Evolutionary conservation across 345 rosid genomes (phyloP).

Genomic region (Melaleuca alternifolia): DNA sequence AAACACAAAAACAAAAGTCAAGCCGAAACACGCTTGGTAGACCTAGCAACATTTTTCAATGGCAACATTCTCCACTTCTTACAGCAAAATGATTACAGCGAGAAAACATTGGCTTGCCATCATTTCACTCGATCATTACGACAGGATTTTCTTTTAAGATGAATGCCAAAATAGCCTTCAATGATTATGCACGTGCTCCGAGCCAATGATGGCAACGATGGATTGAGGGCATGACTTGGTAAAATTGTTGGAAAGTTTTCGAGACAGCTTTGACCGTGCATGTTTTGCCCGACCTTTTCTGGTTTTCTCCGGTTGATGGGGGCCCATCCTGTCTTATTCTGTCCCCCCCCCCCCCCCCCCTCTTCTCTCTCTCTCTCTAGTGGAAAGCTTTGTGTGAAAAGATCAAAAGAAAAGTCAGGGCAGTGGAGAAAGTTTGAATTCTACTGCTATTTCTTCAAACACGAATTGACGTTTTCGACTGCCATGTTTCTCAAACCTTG

Average conservation of each 20-base stretch:
- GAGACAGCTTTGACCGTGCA: neutral
- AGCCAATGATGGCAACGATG: neutral
- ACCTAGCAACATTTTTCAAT: neutral
- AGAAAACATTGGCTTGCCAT: neutral
- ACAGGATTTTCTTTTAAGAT: neutral
- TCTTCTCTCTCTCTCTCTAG: neutral
- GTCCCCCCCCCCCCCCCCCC: neutral
- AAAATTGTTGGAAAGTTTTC: neutral
- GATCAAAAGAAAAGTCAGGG: neutral
- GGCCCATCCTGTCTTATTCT: neutral
- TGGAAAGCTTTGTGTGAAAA: neutral
- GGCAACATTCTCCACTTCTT: neutral
- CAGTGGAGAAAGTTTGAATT: neutral
- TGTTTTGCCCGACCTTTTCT: neutral
- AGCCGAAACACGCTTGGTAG: neutral
- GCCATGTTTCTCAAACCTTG: neutral
- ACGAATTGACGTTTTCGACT: neutral
- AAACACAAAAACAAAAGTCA: neutral
- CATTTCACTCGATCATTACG: neutral
- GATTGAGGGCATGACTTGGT: conserved; percentile 1
- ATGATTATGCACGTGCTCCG: conserved; percentile 7
- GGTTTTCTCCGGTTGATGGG: neutral
- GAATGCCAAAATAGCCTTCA: neutral
- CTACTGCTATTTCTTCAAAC: neutral
- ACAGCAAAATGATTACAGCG: neutral